Evolutionary conservation across 306 rosid genomes (phyloP).

Genomic region (Inga leiocalycina): DNA sequence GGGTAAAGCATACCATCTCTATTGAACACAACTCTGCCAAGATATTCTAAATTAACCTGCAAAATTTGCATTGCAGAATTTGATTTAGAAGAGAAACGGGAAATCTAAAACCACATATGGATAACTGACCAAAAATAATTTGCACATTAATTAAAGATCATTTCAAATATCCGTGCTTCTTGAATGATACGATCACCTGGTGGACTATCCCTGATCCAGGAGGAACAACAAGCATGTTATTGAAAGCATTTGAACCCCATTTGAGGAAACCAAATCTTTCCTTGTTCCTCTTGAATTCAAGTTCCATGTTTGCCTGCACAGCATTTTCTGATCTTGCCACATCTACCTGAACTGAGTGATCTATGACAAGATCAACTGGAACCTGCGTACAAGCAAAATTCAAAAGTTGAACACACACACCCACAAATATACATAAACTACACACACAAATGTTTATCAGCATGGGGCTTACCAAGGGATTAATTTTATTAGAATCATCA

Average conservation of each 20-base stretch:
- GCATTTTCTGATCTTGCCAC: conserved; percentile 94
- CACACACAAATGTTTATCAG: neutral
- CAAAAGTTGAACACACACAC: conserved; percentile 8
- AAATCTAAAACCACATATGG: conserved; percentile 14
- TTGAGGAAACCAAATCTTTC: conserved; percentile 95
- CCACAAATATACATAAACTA: neutral
- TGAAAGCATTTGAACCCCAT: conserved; percentile 92
- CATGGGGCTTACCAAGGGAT: conserved; percentile 76
- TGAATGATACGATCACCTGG: conserved; percentile 62
- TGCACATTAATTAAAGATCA: neutral
- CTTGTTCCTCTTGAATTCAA: conserved; percentile 79
- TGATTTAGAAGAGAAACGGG: conserved; percentile 22
- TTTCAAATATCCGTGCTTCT: conserved; percentile 4
- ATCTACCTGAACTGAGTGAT: conserved; percentile 98
- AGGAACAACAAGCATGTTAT: conserved; percentile 95
- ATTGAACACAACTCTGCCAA: conserved; percentile 92
- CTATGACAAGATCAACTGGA: conserved; percentile 97
- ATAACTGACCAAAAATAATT: conserved; percentile 2
- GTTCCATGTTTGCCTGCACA: conserved; percentile 89
- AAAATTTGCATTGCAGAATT: conserved; percentile 33
- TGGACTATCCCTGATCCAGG: conserved; percentile 98
- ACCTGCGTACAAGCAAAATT: conserved; percentile 55
- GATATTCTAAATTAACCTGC: conserved; percentile 95
- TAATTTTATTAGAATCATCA: conserved; percentile 89
- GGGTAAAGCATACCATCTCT: conserved; percentile 83